phyloP scores from a whole-genome alignment of 2,329 filamentous ascomycete genomes.

The Hypoxylon sp. region DNA sequence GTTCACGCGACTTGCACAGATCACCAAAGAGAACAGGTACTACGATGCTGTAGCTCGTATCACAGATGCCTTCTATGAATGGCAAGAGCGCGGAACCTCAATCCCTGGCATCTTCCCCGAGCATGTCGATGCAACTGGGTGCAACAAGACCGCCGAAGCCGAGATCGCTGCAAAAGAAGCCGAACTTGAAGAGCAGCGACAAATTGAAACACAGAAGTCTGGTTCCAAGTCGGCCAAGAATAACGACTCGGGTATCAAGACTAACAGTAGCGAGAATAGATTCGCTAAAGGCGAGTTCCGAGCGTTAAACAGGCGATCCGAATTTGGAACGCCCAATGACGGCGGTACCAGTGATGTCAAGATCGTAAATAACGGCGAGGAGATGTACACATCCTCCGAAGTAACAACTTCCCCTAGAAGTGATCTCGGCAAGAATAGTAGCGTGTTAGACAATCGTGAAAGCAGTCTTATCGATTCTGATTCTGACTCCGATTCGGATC shows the following conservation, averaged over 20 bases:
- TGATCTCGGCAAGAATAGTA: conserved; percentile 10
- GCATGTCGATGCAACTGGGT: conserved; percentile 83
- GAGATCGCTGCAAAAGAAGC: conserved; percentile 56
- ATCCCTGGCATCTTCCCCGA: conserved; percentile 87
- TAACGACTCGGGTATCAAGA: conserved; percentile 4
- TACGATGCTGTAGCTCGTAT: conserved; percentile 92
- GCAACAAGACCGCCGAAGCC: conserved; percentile 70
- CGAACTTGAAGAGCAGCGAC: conserved; percentile 38
- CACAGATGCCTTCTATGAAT: conserved; percentile 81
- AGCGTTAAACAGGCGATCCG: conserved; percentile 24
- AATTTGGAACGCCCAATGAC: conserved; percentile 34
- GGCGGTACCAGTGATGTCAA: conserved; percentile 26
- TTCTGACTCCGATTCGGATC: conserved; percentile 3
- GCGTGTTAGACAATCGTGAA: neutral
- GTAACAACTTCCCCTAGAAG: neutral
- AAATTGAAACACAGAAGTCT: conserved; percentile 21
- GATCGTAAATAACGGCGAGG: conserved; percentile 33
- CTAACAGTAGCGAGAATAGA: conserved; percentile 4
- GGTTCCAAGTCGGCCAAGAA: conserved; percentile 1
- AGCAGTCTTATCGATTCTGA: conserved; percentile 8
- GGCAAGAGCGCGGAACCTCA: conserved; percentile 77
- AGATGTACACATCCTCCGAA: conserved; percentile 30
- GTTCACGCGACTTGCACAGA: conserved; percentile 88
- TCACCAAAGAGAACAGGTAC: conserved; percentile 85
- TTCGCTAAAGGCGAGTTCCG: conserved; percentile 6